Base-by-base conservation (phyloP, 768 basidiomycete species). In the Exidia glandulosa region DNA sequence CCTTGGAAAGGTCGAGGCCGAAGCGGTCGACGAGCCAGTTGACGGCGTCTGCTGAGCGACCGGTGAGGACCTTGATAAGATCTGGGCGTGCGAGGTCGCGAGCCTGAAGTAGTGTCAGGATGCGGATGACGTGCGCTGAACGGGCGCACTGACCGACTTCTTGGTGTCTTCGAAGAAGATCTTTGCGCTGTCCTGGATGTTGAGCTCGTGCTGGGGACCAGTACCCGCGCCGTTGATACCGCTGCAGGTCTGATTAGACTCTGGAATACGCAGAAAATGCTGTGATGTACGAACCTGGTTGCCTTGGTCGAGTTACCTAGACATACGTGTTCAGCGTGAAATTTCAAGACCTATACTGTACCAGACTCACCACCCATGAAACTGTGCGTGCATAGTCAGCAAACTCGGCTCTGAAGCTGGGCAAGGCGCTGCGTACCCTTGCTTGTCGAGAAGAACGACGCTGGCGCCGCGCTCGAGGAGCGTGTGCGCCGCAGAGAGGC, bases 211-310 rank as follows among this genome's bases (percentile, higher is more conserved):
- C 72, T 91, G 90, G 1, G 89, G 75, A 72, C 86, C 82, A 1
- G 94, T 96, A 19, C 90, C 91, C 62, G 93, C 87, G 64, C 95
- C 95, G 71, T 98, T 99, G 77, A 99, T 99, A 69, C 95, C 95
- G 47, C 90, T 92, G 32, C 63, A 54, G 9, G 2, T 34, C 2
- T 14, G 6, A 31, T 56, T 2, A 56, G 31, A 3, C 19, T 25
- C 16, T 27, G 29, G 12, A 23, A 36, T 10, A 23, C 23, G 36
- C 2, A n/a, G 12, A n/a, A 34, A n/a, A 57, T n/a, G n/a, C n/a
- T n/a, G n/a, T n/a, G n/a, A n/a, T n/a, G 10, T 25, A 60, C 59
- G 14, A 10, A 56, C 29, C 45, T 58, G 16, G 90, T 95, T 56
- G 92, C 93, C 72, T 96, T 96, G 59, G 95, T 97, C 32, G 94